These are phyloP conservation scores for Epicoccum nigrum DNA, from an alignment of 2,329 filamentous ascomycete genomes.

Conservation along the genomic window DNA sequence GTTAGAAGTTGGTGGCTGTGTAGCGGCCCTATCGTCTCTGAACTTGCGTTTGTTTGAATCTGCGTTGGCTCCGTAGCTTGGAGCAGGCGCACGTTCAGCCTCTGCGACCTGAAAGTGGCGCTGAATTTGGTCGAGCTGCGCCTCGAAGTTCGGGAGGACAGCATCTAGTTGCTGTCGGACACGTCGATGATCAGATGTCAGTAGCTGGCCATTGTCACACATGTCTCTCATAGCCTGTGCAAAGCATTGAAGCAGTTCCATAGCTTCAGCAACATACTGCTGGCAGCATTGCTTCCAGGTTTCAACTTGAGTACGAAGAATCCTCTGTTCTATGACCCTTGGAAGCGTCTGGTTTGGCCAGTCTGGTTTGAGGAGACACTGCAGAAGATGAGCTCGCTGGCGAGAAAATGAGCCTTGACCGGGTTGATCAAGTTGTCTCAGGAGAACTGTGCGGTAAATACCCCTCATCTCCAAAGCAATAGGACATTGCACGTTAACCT, in stretches of 20 bases:
- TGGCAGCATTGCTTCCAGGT: constrained; percentile 9
- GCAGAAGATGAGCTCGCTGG: not conserved
- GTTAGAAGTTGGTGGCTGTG: not conserved
- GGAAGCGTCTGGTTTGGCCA: not conserved
- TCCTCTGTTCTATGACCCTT: not conserved
- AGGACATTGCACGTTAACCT: constrained; percentile 14
- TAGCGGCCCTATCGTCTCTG: not conserved
- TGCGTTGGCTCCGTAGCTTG: not conserved
- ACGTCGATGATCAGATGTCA: not conserved
- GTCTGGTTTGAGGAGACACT: not conserved
- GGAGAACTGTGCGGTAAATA: not conserved
- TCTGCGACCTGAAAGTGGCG: not conserved
- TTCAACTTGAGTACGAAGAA: not conserved
- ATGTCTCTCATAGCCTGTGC: constrained; percentile 4
- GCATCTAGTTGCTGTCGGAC: not conserved
- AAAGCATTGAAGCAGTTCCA: constrained; percentile 3
- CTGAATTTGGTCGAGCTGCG: constrained; percentile 2
- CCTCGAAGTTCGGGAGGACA: constrained; percentile 7
- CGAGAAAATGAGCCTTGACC: constrained; percentile 5
- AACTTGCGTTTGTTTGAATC: constrained; percentile 3
- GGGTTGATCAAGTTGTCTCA: not conserved
- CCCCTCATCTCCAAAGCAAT: constrained; percentile 15
- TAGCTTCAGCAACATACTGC: not conserved
- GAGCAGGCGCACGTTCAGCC: not conserved
- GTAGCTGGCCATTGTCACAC: constrained; percentile 3